A percentile compares a stretch with the other conserved stretches of the same genome.
Evolutionary conservation across 306 rosid species (phyloP).

Genomic region (Sesbania bispinosa): DNA sequence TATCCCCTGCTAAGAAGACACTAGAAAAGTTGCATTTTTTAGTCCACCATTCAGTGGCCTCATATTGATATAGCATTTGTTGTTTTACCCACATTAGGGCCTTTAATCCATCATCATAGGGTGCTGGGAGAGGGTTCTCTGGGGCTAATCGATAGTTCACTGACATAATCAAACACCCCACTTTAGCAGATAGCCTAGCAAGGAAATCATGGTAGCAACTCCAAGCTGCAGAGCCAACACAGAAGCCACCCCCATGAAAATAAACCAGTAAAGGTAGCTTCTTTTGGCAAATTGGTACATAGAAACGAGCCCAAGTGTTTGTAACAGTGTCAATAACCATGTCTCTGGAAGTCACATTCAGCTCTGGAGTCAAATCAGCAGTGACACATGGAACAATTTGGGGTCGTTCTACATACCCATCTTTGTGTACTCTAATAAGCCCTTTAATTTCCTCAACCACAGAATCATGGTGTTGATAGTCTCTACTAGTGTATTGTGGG

Average conservation of each 20-base stretch:
- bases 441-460: slow-evolving; percentile 71
- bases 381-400: slow-evolving; percentile 60
- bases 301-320: slow-evolving; percentile 72
- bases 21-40: slow-evolving; percentile 48
- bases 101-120: slow-evolving; percentile 74
- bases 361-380: slow-evolving; percentile 34
- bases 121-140: slow-evolving; percentile 83
- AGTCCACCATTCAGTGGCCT: slow-evolving; percentile 53
- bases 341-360: slow-evolving; percentile 52
- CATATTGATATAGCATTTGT: slow-evolving; percentile 22
- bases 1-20: slow-evolving; percentile 69
- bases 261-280: slow-evolving; percentile 65
- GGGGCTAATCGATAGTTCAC: slow-evolving; percentile 82
- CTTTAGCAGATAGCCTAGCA: slow-evolving; percentile 43
- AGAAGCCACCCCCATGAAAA: slow-evolving; percentile 94
- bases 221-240: slow-evolving; percentile 90
- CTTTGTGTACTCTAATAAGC: slow-evolving; percentile 62
- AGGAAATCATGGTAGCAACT: slow-evolving; percentile 75
- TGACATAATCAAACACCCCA: slow-evolving; percentile 60
- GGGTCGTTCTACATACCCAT: slow-evolving; percentile 68
- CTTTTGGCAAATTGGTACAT: slow-evolving; percentile 45
- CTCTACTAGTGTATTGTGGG: slow-evolving; percentile 31
- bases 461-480: slow-evolving; percentile 26
- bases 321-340: slow-evolving; percentile 50
- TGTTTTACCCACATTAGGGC: slow-evolving; percentile 65